Percentiles rank a stretch among this genome's conserved stretches.
phyloP scores from a whole-genome alignment of 2,329 filamentous ascomycete species.

The Proliferodiscus dingleyae region DNA sequence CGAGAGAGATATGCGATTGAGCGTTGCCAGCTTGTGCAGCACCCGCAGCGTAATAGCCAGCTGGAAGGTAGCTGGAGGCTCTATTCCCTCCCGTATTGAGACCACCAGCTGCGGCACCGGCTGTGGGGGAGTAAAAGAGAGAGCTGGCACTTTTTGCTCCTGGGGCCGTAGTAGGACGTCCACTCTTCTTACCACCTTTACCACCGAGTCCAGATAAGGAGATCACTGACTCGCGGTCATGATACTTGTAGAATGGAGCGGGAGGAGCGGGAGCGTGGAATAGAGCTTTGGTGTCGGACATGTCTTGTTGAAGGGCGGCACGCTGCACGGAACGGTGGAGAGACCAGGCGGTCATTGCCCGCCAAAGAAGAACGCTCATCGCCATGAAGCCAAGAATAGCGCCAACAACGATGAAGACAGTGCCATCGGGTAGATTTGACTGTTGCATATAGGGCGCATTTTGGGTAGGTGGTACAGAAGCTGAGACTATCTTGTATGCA shows the following conservation, averaged over 20 bases:
- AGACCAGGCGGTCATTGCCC: conserved; percentile 79
- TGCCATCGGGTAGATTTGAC: conserved; percentile 81
- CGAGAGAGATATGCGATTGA: conserved; percentile 29
- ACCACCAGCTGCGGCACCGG: conserved; percentile 52
- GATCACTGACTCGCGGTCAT: conserved; percentile 45
- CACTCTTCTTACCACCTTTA: conserved; percentile 30
- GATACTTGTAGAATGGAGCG: conserved; percentile 59
- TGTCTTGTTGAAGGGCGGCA: conserved; percentile 70
- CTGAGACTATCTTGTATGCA: conserved; percentile 60
- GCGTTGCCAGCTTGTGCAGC: conserved; percentile 33
- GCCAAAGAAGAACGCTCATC: conserved; percentile 80
- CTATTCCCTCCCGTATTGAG: conserved; percentile 53
- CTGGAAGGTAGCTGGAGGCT: conserved; percentile 76
- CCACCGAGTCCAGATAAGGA: conserved; percentile 25
- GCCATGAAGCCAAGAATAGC: conserved; percentile 80
- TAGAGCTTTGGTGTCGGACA: conserved; percentile 63
- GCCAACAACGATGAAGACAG: conserved; percentile 92
- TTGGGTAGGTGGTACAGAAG: conserved; percentile 75
- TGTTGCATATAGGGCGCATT: conserved; percentile 90
- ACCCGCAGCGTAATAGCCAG: conserved; percentile 82
- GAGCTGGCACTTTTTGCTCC: conserved; percentile 17
- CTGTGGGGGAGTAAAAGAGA: conserved; percentile 94
- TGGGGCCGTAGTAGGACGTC: conserved; percentile 34
- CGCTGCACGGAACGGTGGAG: conserved; percentile 87
- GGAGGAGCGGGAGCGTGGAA: conserved; percentile 50